Evolutionary conservation across 176 grass and related monocot genomes (phyloP).

Genomic region (Themeda triandra): DNA sequence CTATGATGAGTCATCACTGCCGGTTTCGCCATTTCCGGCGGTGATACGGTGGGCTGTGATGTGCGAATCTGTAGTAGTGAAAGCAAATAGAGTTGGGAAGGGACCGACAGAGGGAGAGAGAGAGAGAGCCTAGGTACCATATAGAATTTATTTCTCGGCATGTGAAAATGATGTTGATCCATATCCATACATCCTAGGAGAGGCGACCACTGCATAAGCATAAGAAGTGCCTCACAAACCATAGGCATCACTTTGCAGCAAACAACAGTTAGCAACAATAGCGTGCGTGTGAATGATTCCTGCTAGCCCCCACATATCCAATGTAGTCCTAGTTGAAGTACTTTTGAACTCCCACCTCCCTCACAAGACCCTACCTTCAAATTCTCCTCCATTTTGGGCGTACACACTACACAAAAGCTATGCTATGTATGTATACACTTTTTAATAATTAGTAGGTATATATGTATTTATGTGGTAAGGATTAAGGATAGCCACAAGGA

Average conservation of each 20-base stretch:
- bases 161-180: conserved; percentile 16
- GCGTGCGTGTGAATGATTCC: background rate
- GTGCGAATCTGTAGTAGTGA: no score
- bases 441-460: background rate
- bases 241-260: background rate
- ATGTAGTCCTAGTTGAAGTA: background rate
- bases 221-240: background rate
- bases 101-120: background rate
- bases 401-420: background rate
- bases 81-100: background rate
- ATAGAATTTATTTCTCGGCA: background rate
- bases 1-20: no score
- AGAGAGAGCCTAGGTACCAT: background rate
- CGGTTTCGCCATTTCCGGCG: no score
- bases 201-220: background rate
- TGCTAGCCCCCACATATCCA: background rate
- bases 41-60: no score
- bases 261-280: background rate
- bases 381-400: background rate
- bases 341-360: background rate
- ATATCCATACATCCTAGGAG: conserved; percentile 25
- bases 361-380: background rate
- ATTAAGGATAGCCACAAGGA: background rate
- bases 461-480: background rate
- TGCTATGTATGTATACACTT: background rate